These are phyloP conservation scores for Trichopus zeylanicus DNA, from an alignment of 116 monocot species.

Conservation along the genomic window DNA sequence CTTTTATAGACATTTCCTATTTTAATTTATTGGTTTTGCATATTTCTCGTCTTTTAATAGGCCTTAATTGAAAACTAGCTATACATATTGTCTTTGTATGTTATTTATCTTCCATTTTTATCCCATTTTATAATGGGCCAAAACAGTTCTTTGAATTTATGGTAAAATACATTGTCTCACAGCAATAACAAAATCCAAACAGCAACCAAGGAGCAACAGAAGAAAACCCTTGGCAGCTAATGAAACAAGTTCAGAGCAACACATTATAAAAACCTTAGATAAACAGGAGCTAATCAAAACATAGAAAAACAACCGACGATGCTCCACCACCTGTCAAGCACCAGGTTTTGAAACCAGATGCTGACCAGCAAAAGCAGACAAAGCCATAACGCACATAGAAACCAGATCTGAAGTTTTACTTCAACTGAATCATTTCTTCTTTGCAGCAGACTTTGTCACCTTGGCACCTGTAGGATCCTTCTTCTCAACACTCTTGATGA, in stretches of 20 bases:
- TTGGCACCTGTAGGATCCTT: conserved; percentile 10
- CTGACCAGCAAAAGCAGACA: neutral
- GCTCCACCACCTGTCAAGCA: neutral
- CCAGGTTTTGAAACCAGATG: neutral
- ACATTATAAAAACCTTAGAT: neutral
- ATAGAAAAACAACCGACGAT: neutral
- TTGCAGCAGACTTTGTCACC: conserved; percentile 7
- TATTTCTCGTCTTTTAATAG: no score
- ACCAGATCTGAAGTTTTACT: neutral
- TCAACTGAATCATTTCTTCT: conserved; percentile 6
- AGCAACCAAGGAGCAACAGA: neutral
- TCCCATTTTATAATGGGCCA: neutral
- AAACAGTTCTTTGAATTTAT: no score
- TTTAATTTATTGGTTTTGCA: no score
- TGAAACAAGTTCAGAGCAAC: neutral
- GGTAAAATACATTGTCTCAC: no score
- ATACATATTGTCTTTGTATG: no score
- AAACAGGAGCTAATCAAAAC: neutral
- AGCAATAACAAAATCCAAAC: neutral
- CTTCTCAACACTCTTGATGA: conserved; percentile 16
- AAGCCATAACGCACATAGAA: neutral
- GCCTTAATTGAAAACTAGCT: no score
- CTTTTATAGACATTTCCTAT: no score
- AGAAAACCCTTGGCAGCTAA: neutral
- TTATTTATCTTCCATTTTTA: no score